Evolutionary conservation across 225 moss, liverwort and hornwort genomes (phyloP).

Genomic region (Straminergon stramineum): DNA sequence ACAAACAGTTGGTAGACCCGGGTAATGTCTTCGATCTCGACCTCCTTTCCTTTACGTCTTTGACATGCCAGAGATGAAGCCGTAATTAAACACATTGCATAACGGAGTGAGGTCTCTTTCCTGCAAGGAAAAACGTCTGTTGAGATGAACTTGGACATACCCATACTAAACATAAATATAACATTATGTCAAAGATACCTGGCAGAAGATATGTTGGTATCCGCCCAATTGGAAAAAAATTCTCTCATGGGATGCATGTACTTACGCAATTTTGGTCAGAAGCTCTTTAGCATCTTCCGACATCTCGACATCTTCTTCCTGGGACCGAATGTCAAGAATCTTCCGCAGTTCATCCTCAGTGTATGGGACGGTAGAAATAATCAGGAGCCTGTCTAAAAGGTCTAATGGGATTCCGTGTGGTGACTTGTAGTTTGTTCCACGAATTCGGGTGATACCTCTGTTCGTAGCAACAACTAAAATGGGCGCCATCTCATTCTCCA

Average conservation of each 20-base stretch:
- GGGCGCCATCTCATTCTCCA: conserved; percentile 95
- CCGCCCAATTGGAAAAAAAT: not conserved
- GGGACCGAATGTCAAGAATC: conserved; percentile 70
- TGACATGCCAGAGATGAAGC: conserved; percentile 74
- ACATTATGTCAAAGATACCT: not conserved
- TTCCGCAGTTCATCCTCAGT: conserved; percentile 66
- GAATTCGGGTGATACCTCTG: conserved; percentile 75
- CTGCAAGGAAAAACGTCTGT: conserved; percentile 11
- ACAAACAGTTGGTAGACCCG: conserved; percentile 71
- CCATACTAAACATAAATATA: not conserved
- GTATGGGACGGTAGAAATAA: conserved; percentile 73
- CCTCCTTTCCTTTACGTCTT: conserved; percentile 74
- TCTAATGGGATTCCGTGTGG: conserved; percentile 83
- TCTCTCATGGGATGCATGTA: not conserved
- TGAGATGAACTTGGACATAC: not conserved
- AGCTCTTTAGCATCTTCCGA: conserved; percentile 63
- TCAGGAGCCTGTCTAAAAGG: conserved; percentile 65
- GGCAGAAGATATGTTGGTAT: not conserved
- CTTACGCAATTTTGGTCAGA: conserved; percentile 71
- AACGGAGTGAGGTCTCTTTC: conserved; percentile 72
- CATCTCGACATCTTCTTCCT: conserved; percentile 88
- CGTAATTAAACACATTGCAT: conserved; percentile 81
- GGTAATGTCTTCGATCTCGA: conserved; percentile 70
- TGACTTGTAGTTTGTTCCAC: conserved; percentile 76
- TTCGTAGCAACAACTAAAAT: conserved; percentile 80